phyloP scores from a whole-genome alignment of 257 asterid genomes.

The Forsythia viridissima region DNA sequence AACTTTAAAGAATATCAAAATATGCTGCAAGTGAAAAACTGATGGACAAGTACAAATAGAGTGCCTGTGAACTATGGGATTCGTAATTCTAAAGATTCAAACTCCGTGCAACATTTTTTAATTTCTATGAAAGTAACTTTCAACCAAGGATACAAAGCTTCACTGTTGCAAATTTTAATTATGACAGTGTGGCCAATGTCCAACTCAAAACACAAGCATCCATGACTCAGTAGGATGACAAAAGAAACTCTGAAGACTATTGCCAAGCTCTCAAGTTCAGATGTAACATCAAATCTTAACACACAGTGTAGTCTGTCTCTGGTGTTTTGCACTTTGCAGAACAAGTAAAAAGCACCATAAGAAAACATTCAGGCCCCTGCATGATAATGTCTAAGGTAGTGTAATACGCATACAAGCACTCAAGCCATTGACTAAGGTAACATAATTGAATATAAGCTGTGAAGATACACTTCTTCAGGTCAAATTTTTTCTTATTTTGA shows the following conservation, averaged over 20 bases:
- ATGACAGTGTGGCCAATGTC: background rate
- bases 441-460: background rate
- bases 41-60: background rate
- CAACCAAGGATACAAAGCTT: background rate
- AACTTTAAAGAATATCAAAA: background rate
- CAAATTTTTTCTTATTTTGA: constrained; percentile 2
- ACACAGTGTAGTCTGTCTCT: background rate
- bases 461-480: background rate
- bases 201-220: background rate
- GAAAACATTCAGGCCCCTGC: background rate
- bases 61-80: background rate
- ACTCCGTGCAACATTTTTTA: background rate
- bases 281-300: background rate
- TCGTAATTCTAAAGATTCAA: background rate
- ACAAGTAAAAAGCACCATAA: background rate
- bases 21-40: background rate
- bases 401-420: constrained; percentile 4
- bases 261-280: background rate
- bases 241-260: background rate
- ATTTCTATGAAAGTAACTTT: background rate
- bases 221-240: background rate
- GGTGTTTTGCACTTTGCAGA: background rate
- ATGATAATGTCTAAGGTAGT: constrained; percentile 8
- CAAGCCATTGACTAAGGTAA: background rate
- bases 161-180: background rate